A percentile compares a stretch with the other conserved stretches of the same genome.
These are phyloP conservation scores for Hemileccinum rubropunctum DNA, from an alignment of 768 basidiomycete species.

Conservation along the genomic window DNA sequence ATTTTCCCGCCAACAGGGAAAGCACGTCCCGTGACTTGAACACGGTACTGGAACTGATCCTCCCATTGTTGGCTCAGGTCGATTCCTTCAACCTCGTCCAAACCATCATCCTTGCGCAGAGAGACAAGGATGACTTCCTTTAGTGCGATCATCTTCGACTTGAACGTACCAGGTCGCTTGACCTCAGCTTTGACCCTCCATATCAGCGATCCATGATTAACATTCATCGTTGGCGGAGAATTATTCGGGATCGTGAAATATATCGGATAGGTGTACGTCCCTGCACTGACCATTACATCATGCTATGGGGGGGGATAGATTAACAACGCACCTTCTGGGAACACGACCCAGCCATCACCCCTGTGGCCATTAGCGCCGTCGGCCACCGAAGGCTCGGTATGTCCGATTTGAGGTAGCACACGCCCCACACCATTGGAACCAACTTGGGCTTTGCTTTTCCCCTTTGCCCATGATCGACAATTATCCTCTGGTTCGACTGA, in stretches of 20 bases:
- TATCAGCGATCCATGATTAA: conserved; percentile 69
- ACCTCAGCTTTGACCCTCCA: conserved; percentile 84
- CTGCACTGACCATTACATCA: conserved; percentile 58
- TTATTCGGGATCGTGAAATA: conserved; percentile 81
- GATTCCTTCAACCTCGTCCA: conserved; percentile 73
- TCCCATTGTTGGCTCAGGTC: conserved; percentile 92
- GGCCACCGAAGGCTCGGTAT: conserved; percentile 28
- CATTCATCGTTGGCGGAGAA: conserved; percentile 73
- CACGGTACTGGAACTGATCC: conserved; percentile 76
- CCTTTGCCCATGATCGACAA: conserved; percentile 30
- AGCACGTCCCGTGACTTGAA: conserved; percentile 68
- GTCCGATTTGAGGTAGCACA: conserved; percentile 24
- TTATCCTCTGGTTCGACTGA: conserved; percentile 14
- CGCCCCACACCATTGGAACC: not conserved
- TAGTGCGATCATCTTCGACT: conserved; percentile 60
- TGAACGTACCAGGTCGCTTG: conserved; percentile 79
- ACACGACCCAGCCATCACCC: conserved; percentile 76
- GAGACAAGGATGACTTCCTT: conserved; percentile 76
- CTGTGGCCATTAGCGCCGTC: conserved; percentile 29
- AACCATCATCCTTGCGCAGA: conserved; percentile 46
- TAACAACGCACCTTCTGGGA: conserved; percentile 65
- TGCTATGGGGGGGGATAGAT: conserved; percentile 1
- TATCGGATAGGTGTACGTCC: conserved; percentile 92
- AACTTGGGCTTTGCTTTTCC: conserved; percentile 28
- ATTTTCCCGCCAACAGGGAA: conserved; percentile 83